Base-by-base conservation (phyloP, 768 basidiomycete genomes). In the Grammothele lineata region DNA sequence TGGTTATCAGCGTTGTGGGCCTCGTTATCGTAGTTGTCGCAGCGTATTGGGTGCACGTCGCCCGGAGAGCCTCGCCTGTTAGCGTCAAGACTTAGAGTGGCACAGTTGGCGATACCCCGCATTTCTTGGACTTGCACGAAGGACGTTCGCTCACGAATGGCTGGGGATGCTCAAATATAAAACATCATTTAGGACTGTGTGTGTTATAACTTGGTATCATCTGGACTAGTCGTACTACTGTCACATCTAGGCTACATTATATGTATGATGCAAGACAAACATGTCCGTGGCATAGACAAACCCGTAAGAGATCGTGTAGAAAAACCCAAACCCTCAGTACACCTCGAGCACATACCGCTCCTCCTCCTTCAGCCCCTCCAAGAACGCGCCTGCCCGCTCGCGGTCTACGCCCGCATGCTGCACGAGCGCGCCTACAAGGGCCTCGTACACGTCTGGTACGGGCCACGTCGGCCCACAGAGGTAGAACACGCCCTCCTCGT, bases 381-480 rank as follows among this genome's bases (percentile, higher is more conserved):
- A 70, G 64, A 83, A 92, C 43, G 77, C 78, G 32, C 85, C 89
- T 2, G 95, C 96, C 30, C 72, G 63, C 45, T 78, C 74, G 37
- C 73, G 68, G 11, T 80, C 75, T 62, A 79, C 71, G 14, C 82
- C 82, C 50, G 84, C 81, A 59, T 83, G 82, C 62, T 82, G 80
- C 22, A 76, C 77, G 52, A 97, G 70, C 2, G 92, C 87, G 17
- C 81, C 81, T 18, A 94, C 85, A 40, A 99, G 74, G 0, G 96
- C 90, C 66, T 95, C 87, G 59, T 89, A 95, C 5, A 99, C 92
- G 60, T 98, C 96, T 1, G 96, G 93, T 18, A 98, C 95, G n/a
- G 96, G 96, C 95, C 94, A 96, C 22, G 95, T 98, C 30, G 95
- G 96, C 22, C 95, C 95, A 64, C 96, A 97, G 37, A 99, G 74